A percentile compares a stretch with the other conserved stretches of the same genome.
Conservation (phyloP, 108 stramenopile species). For the Parmales sp. region DNA sequence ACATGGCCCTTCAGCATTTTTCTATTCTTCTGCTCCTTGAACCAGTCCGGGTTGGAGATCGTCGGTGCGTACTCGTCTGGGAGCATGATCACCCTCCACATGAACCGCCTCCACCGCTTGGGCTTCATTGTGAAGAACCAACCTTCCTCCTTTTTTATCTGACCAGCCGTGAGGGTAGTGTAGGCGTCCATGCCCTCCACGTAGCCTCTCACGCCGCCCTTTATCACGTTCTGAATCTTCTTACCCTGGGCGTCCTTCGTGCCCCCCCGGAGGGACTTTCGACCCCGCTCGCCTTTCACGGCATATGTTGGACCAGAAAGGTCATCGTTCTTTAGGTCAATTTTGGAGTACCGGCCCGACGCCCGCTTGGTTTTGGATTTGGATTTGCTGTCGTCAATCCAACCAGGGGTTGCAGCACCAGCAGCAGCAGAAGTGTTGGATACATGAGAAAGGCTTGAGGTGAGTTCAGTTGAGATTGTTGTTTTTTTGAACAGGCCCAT, state of each 20-base stretch:
- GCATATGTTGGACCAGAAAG: neutral
- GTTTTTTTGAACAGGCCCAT: no score
- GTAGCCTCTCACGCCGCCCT: neutral
- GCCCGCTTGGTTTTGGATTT: no score
- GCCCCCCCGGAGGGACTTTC: neutral
- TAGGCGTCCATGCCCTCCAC: slow-evolving; percentile 9
- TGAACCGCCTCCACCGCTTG: neutral
- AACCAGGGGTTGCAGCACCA: no score
- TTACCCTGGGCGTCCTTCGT: neutral
- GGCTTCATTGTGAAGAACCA: neutral
- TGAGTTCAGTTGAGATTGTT: no score
- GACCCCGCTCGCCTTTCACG: neutral
- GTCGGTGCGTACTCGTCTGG: neutral
- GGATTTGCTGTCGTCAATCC: no score
- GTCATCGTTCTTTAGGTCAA: neutral
- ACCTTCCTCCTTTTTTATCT: neutral
- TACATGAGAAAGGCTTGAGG: no score
- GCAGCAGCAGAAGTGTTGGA: no score
- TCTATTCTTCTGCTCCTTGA: neutral
- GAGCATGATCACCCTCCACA: neutral
- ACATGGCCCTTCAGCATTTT: neutral
- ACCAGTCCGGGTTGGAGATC: neutral
- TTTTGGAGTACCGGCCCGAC: neutral
- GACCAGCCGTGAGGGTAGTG: neutral
- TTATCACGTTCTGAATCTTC: neutral